Percentiles rank a stretch among this genome's conserved stretches.
Evolutionary conservation across 768 basidiomycete species (phyloP).

Genomic region (Mycena metata): DNA sequence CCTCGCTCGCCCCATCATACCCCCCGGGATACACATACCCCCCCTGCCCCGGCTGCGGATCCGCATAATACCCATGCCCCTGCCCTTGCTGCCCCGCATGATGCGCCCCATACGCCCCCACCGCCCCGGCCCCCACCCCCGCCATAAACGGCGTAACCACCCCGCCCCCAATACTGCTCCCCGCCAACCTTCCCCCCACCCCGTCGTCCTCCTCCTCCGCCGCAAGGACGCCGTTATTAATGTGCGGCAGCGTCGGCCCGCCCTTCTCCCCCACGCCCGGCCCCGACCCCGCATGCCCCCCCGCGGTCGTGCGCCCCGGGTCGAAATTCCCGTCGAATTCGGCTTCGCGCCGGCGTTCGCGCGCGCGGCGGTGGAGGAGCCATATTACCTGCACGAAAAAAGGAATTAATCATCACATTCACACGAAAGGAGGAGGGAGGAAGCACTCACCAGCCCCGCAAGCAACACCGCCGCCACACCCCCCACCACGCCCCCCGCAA

Average conservation of each 20-base stretch:
- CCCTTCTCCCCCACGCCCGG: neutral
- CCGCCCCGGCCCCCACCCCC: conserved; percentile 14
- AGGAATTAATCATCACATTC: no score
- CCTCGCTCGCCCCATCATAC: conserved; percentile 8
- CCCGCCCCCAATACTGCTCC: conserved; percentile 47
- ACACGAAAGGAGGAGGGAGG: no score
- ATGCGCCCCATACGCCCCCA: neutral
- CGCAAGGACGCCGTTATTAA: conserved; percentile 6
- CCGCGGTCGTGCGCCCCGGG: conserved; percentile 47
- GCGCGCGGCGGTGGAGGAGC: conserved; percentile 45
- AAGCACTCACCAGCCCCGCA: no score
- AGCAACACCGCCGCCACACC: conserved; percentile 47
- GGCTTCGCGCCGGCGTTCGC: conserved; percentile 38
- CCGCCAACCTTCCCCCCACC: conserved; percentile 50
- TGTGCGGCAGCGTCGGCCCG: conserved; percentile 34
- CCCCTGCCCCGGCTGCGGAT: neutral
- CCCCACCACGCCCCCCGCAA: conserved; percentile 68
- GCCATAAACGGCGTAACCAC: conserved; percentile 51
- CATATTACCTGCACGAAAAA: conserved; percentile 32
- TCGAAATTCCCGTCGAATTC: conserved; percentile 59
- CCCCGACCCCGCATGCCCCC: no score
- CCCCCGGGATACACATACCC: neutral
- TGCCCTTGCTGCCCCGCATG: conserved; percentile 3
- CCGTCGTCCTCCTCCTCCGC: conserved; percentile 50
- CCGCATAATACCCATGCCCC: conserved; percentile 5